Evolutionary conservation across 1,139 yeast species (phyloP).

Genomic region (Pichia sp.): DNA sequence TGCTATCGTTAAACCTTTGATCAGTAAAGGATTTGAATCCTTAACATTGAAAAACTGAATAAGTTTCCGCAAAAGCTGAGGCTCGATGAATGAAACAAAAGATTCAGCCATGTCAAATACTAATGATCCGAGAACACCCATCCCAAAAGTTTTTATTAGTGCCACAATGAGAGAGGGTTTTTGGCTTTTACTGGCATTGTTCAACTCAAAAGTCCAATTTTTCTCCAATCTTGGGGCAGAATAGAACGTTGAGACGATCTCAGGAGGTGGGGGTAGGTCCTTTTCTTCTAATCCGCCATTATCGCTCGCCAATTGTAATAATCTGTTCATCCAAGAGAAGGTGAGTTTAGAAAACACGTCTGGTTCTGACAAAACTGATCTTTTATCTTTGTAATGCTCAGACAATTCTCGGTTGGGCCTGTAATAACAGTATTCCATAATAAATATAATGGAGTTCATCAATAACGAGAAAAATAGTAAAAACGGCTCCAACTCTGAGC

Average conservation of each 20-base stretch:
- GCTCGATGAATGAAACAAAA: slow-evolving; percentile 47
- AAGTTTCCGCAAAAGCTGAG: slow-evolving; percentile 50
- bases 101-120: slow-evolving; percentile 44
- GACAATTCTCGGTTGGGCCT: slow-evolving; percentile 44
- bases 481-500: slow-evolving; percentile 4
- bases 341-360: slow-evolving; percentile 50
- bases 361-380: slow-evolving; percentile 34
- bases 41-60: slow-evolving; percentile 41
- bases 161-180: slow-evolving; percentile 41
- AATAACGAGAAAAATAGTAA: slow-evolving; percentile 25
- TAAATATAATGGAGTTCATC: slow-evolving; percentile 36
- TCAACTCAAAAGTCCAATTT: slow-evolving; percentile 37
- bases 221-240: slow-evolving; percentile 33
- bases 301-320: slow-evolving; percentile 47
- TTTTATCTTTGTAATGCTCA: slow-evolving; percentile 35
- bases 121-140: slow-evolving; percentile 40
- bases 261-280: slow-evolving; percentile 55
- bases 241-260: slow-evolving; percentile 40
- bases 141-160: slow-evolving; percentile 47
- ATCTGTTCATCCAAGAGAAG: slow-evolving; percentile 59
- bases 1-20: slow-evolving; percentile 51
- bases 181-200: slow-evolving; percentile 22
- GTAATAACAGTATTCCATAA: slow-evolving; percentile 39
- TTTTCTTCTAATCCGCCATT: slow-evolving; percentile 46
- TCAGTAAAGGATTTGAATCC: slow-evolving; percentile 37